Conservation (phyloP, 345 rosid species). For the Psidium friedrichsthalianum region DNA sequence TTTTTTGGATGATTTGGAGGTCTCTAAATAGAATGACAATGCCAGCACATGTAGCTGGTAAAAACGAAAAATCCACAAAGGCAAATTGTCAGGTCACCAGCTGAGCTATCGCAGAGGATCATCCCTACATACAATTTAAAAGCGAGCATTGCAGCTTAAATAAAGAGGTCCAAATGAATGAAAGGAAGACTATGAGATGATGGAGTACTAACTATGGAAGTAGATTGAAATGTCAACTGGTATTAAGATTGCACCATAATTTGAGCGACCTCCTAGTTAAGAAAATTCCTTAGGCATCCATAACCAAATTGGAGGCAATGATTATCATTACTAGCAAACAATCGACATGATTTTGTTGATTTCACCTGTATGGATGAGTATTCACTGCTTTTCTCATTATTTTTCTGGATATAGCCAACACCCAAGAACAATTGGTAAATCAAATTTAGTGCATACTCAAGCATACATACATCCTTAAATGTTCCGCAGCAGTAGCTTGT, state of each 20-base stretch:
- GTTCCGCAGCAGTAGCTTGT: not conserved
- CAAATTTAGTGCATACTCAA: not conserved
- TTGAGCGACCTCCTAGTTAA: not conserved
- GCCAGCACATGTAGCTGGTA: not conserved
- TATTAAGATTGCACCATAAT: not conserved
- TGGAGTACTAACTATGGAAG: not conserved
- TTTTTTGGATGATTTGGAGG: not conserved
- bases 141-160: not conserved
- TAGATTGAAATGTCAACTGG: not conserved
- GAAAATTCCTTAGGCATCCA: not conserved
- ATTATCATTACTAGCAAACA: too few species aligned
- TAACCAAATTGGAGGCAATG: not conserved
- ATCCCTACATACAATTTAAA: not conserved
- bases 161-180: not conserved
- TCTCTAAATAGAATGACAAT: not conserved
- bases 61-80: not conserved
- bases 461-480: not conserved
- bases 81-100: not conserved
- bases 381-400: too few species aligned
- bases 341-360: too few species aligned
- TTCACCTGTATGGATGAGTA: too few species aligned
- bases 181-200: not conserved
- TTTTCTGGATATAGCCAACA: too few species aligned
- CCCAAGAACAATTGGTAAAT: not conserved
- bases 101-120: not conserved